Evolutionary conservation across 257 asterid genomes (phyloP).

Genomic region (Ilex asprella): DNA sequence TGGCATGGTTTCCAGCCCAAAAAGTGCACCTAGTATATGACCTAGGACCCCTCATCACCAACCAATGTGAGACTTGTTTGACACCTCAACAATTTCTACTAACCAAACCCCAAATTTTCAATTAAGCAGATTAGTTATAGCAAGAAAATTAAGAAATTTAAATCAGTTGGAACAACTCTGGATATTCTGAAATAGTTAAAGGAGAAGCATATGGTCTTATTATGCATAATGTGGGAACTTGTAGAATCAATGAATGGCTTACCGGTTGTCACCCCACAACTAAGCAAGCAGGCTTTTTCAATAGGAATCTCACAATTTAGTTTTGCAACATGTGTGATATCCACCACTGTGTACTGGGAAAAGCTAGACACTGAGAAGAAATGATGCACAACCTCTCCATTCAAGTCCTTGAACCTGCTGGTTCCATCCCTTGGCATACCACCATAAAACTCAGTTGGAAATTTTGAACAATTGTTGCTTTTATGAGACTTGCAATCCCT

Average conservation of each 20-base stretch:
- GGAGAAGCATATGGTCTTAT: no score
- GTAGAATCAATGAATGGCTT: neutral
- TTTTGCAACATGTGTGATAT: constrained; percentile 33
- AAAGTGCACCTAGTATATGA: no score
- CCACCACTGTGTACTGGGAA: constrained; percentile 36
- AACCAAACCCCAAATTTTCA: no score
- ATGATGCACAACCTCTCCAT: constrained; percentile 29
- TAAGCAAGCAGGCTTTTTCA: constrained; percentile 31
- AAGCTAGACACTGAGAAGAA: constrained; percentile 26
- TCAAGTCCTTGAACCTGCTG: constrained; percentile 23
- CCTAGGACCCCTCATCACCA: no score
- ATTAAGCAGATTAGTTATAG: no score
- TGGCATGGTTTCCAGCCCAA: no score
- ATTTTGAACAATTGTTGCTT: constrained; percentile 32
- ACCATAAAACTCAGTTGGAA: constrained; percentile 5
- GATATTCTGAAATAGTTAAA: no score
- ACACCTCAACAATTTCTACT: no score
- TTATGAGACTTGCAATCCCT: constrained; percentile 25
- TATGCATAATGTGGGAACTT: no score
- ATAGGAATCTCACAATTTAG: constrained; percentile 19
- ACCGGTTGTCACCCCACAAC: constrained; percentile 41
- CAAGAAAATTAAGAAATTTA: no score
- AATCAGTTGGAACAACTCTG: no score
- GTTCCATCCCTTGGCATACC: constrained; percentile 42
- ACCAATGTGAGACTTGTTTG: no score